These are phyloP conservation scores for Monascus ruber DNA, from an alignment of 2,329 filamentous ascomycete genomes.

Conservation along the genomic window DNA sequence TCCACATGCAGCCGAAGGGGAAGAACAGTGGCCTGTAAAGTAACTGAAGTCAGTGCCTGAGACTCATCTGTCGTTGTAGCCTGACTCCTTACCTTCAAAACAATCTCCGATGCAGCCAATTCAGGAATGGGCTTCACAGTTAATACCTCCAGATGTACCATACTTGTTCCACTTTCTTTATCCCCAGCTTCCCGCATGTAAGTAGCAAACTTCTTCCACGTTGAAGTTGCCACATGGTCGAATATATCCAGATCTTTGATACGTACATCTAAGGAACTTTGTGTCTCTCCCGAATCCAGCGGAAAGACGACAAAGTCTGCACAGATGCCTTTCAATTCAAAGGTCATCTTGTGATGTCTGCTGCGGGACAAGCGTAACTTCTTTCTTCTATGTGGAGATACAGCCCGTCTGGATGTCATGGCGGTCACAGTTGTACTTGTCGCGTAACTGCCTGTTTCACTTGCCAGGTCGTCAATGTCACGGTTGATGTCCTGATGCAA, in stretches of 20 bases:
- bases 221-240: slow-evolving; percentile 87
- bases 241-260: slow-evolving; percentile 79
- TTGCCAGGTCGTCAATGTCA: slow-evolving; percentile 71
- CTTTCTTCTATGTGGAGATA: slow-evolving; percentile 36
- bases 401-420: slow-evolving; percentile 26
- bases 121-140: slow-evolving; percentile 78
- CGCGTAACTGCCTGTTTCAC: slow-evolving; percentile 81
- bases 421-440: slow-evolving; percentile 51
- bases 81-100: slow-evolving; percentile 49
- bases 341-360: slow-evolving; percentile 87
- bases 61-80: too few relatives aligned
- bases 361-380: slow-evolving; percentile 69
- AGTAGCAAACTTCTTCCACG: slow-evolving; percentile 96
- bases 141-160: slow-evolving; percentile 80
- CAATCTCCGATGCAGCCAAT: slow-evolving; percentile 78
- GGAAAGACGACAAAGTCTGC: slow-evolving; percentile 75
- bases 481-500: slow-evolving; percentile 76
- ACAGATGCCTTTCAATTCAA: slow-evolving; percentile 76
- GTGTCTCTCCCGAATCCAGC: slow-evolving; percentile 63
- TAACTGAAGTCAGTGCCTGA: not conserved
- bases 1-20: slow-evolving; percentile 89
- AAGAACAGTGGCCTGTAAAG: slow-evolving; percentile 53
- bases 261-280: slow-evolving; percentile 77
- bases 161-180: slow-evolving; percentile 72
- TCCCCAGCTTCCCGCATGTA: slow-evolving; percentile 83